Conservation (phyloP, 129 eudicot species). For the Tagetes patula region DNA sequence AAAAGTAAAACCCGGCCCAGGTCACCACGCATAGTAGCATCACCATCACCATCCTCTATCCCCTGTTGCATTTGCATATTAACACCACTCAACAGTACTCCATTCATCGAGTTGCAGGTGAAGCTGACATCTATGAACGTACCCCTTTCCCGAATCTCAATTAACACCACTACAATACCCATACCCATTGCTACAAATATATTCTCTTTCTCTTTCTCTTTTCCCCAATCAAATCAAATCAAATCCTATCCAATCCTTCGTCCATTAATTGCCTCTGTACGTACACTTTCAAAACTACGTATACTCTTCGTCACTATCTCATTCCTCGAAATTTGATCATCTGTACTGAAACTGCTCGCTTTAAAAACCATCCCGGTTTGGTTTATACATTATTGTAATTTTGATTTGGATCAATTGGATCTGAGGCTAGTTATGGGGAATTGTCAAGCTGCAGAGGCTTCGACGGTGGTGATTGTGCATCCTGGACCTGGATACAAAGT, state of each 20-base stretch:
- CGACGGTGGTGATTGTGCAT: slow-evolving; percentile 72
- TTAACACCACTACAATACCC: slow-evolving; percentile 16
- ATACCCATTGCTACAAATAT: slow-evolving; percentile 17
- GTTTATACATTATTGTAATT: too few species aligned
- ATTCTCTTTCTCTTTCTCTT: neutral
- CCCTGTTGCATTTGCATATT: neutral
- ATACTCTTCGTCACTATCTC: slow-evolving; percentile 5
- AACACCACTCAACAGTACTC: neutral
- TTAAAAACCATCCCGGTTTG: neutral
- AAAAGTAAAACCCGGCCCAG: neutral
- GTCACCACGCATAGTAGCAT: neutral
- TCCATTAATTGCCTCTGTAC: slow-evolving; percentile 15
- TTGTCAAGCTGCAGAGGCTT: slow-evolving; percentile 87
- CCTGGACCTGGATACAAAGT: slow-evolving; percentile 56
- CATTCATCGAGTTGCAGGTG: slow-evolving; percentile 9
- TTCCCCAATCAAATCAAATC: slow-evolving; percentile 39
- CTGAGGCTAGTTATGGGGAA: slow-evolving; percentile 57
- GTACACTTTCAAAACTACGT: slow-evolving; percentile 21
- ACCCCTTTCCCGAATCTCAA: slow-evolving; percentile 33
- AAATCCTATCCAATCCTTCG: neutral
- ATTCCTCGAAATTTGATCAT: neutral
- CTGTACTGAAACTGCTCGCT: neutral
- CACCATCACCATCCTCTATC: neutral
- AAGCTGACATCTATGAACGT: slow-evolving; percentile 18
- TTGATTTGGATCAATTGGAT: neutral